Conservation (phyloP, 805 yeast genomes). For the Wickerhamomyces pijperi region DNA sequence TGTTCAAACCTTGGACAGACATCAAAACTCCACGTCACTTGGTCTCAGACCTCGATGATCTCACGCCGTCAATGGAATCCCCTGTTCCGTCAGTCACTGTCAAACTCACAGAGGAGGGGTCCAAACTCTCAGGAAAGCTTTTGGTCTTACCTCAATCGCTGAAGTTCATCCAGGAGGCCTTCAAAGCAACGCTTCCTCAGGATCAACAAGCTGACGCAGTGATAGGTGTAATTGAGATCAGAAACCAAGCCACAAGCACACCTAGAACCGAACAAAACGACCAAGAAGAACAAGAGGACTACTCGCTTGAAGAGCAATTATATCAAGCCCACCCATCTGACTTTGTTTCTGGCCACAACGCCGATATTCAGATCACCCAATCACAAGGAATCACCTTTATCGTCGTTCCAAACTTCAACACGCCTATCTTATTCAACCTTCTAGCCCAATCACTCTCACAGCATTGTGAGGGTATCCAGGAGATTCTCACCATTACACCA, state of each 20-base stretch:
- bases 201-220: not conserved
- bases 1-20: slow-evolving; percentile 40
- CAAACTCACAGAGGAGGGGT: slow-evolving; percentile 3
- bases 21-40: slow-evolving; percentile 35
- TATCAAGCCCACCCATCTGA: not conserved
- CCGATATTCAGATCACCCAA: not conserved
- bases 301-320: not conserved
- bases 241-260: not conserved
- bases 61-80: slow-evolving; percentile 12
- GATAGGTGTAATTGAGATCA: not conserved
- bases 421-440: not conserved
- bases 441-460: not conserved
- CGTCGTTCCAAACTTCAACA: not conserved
- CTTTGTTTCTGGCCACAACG: not conserved
- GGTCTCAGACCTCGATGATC: slow-evolving; percentile 30
- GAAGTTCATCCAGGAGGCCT: slow-evolving; percentile 10
- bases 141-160: slow-evolving; percentile 7
- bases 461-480: not conserved
- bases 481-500: slow-evolving; percentile 20
- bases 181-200: not conserved
- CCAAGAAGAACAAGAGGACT: not conserved
- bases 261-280: not conserved
- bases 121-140: slow-evolving; percentile 5
- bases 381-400: not conserved
- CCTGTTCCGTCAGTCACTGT: slow-evolving; percentile 1